Conservation (phyloP, 768 basidiomycete species). For the Daedalea quercina region DNA sequence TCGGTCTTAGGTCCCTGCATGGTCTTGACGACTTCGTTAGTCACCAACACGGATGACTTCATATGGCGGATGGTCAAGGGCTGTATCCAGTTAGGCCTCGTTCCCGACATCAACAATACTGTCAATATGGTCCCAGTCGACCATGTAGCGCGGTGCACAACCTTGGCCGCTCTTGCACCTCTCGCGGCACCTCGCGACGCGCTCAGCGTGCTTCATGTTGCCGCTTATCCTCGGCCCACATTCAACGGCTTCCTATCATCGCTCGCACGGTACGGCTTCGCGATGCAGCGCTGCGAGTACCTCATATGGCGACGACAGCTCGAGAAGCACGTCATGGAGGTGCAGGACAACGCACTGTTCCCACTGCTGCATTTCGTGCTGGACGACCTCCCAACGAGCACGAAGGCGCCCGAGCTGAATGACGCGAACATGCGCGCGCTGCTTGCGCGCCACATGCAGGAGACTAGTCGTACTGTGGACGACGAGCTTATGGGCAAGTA, state of each 20-base stretch:
- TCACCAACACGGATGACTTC: conserved; percentile 99
- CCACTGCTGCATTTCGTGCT: conserved; percentile 95
- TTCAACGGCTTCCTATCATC: conserved; percentile 83
- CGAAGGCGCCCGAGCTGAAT: conserved; percentile 87
- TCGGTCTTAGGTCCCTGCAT: not conserved
- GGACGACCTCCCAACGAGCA: conserved; percentile 95
- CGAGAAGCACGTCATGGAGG: conserved; percentile 92
- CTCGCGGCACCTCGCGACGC: conserved; percentile 28
- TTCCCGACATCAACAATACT: conserved; percentile 97
- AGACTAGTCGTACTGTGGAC: conserved; percentile 54
- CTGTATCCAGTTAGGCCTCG: conserved; percentile 93
- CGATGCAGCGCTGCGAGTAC: conserved; percentile 77
- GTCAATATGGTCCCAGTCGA: conserved; percentile 99
- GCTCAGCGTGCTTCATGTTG: conserved; percentile 73
- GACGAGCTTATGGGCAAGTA: conserved; percentile 79
- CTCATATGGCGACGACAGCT: conserved; percentile 85
- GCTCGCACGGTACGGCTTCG: conserved; percentile 74
- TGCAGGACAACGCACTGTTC: conserved; percentile 95
- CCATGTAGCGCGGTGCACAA: conserved; percentile 81
- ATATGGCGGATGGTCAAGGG: conserved; percentile 98
- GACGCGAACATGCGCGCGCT: conserved; percentile 76
- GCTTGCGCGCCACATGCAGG: conserved; percentile 35
- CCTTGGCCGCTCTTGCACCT: conserved; percentile 64
- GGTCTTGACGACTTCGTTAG: conserved; percentile 31
- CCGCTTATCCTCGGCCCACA: conserved; percentile 78